A percentile compares a stretch with the other conserved stretches of the same genome.
These are phyloP conservation scores for Xylariaceae sp. DNA, from an alignment of 2,329 filamentous ascomycete genomes.

Conservation along the genomic window DNA sequence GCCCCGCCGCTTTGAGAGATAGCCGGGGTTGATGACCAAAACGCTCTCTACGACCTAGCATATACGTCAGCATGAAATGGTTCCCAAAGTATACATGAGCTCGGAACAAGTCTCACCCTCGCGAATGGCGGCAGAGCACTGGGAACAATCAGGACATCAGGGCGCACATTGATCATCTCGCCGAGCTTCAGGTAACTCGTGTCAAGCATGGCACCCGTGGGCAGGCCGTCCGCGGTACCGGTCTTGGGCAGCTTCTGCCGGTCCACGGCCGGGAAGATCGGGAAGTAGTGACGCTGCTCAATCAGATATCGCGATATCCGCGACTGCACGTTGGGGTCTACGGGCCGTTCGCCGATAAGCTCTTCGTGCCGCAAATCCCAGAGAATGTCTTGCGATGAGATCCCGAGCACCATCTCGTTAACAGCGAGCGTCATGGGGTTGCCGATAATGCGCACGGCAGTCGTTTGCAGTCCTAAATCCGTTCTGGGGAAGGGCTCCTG, in stretches of 20 bases:
- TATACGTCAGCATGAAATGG: not conserved
- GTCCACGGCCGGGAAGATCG: conserved; percentile 80
- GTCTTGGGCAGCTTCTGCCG: conserved; percentile 68
- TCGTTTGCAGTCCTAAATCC: conserved; percentile 78
- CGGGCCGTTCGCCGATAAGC: conserved; percentile 58
- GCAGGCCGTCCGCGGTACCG: conserved; percentile 60
- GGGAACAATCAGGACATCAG: conserved; percentile 82
- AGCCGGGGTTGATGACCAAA: conserved; percentile 87
- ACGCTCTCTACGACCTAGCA: conserved; percentile 85
- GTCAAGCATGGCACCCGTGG: conserved; percentile 79
- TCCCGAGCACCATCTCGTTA: conserved; percentile 82
- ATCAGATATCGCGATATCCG: conserved; percentile 78
- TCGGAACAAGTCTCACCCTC: conserved; percentile 62
- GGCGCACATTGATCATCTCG: conserved; percentile 84
- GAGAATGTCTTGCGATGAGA: conserved; percentile 82
- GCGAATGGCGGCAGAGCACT: conserved; percentile 85
- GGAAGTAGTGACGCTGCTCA: conserved; percentile 89
- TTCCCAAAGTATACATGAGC: not conserved
- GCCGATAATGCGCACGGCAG: conserved; percentile 71
- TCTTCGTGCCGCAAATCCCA: conserved; percentile 82
- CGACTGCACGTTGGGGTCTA: conserved; percentile 64
- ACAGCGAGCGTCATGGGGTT: conserved; percentile 89
- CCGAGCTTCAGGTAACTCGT: conserved; percentile 82
- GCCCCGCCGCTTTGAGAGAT: conserved; percentile 79
- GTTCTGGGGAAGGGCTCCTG: conserved; percentile 62